Conservation (phyloP, 768 basidiomycete species). For the Hygrophoropsis aurantiaca region DNA sequence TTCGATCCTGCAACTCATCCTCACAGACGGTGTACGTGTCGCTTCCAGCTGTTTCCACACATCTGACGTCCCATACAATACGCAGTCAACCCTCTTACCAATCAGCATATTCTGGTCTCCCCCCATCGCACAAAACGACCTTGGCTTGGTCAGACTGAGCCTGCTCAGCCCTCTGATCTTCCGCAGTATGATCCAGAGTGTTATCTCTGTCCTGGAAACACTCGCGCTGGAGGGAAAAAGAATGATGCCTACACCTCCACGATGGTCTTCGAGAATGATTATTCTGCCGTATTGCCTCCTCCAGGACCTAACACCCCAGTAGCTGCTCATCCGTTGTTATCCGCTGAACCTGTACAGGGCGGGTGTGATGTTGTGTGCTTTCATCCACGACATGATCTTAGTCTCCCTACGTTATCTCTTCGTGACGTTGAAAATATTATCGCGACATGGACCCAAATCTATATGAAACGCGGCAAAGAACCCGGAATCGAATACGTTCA, state of each 20-base stretch:
- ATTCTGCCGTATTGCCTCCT: constrained; percentile 70
- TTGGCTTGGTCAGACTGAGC: constrained; percentile 86
- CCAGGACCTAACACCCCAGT: constrained; percentile 54
- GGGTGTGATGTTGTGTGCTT: constrained; percentile 89
- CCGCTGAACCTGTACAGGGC: constrained; percentile 69
- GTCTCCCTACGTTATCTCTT: constrained; percentile 63
- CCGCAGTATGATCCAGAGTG: constrained; percentile 71
- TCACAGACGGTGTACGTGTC: constrained; percentile 68
- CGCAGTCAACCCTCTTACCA: constrained; percentile 77
- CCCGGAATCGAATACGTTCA: constrained; percentile 80
- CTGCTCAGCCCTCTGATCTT: constrained; percentile 49
- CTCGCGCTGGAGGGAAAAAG: constrained; percentile 63
- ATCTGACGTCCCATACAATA: constrained; percentile 2
- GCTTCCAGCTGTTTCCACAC: constrained; percentile 1
- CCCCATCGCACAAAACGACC: constrained; percentile 90
- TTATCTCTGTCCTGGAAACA: constrained; percentile 87
- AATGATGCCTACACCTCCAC: constrained; percentile 73
- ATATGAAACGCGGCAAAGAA: constrained; percentile 55
- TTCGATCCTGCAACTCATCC: constrained; percentile 67
- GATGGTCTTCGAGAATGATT: constrained; percentile 79
- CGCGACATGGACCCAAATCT: constrained; percentile 71
- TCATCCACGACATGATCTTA: constrained; percentile 83
- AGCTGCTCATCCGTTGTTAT: constrained; percentile 60
- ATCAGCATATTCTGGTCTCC: constrained; percentile 78
- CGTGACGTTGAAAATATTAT: constrained; percentile 66